A percentile compares a stretch with the other conserved stretches of the same genome.
These are phyloP conservation scores for Ocimum tenuiflorum DNA, from an alignment of 257 asterid species.

Conservation along the genomic window DNA sequence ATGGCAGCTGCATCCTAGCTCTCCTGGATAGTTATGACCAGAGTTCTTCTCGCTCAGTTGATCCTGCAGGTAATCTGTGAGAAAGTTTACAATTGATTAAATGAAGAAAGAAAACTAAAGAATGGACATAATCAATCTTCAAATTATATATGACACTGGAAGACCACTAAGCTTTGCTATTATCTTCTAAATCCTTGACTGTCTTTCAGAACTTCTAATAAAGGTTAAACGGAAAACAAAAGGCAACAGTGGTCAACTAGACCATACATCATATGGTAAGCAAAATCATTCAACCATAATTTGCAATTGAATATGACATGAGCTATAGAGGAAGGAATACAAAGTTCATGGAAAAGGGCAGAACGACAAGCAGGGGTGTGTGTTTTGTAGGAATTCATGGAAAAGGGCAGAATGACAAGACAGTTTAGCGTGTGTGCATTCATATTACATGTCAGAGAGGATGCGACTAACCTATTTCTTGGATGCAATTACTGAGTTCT, in stretches of 20 bases:
- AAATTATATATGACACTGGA: neutral
- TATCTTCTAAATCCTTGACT: neutral
- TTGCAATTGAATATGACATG: neutral
- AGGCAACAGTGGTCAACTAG: neutral
- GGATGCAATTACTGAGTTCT: conserved; percentile 68
- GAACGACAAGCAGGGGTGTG: neutral
- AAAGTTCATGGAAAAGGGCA: neutral
- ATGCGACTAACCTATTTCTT: conserved; percentile 73
- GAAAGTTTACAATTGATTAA: conserved; percentile 24
- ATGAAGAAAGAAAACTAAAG: neutral
- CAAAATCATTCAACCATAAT: neutral
- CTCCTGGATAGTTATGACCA: conserved; percentile 37
- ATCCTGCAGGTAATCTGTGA: conserved; percentile 89
- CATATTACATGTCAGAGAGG: neutral
- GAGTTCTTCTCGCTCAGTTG: conserved; percentile 58
- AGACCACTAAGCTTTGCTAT: neutral
- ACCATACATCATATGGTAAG: conserved; percentile 1
- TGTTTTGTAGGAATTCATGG: no score
- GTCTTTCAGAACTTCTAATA: neutral
- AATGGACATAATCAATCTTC: neutral
- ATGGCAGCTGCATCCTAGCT: conserved; percentile 48
- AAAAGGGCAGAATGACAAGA: neutral
- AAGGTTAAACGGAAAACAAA: neutral
- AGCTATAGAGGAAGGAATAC: neutral
- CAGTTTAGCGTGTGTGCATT: neutral